Conservation (phyloP, 2,329 filamentous ascomycete genomes). For the Monascus ruber region DNA sequence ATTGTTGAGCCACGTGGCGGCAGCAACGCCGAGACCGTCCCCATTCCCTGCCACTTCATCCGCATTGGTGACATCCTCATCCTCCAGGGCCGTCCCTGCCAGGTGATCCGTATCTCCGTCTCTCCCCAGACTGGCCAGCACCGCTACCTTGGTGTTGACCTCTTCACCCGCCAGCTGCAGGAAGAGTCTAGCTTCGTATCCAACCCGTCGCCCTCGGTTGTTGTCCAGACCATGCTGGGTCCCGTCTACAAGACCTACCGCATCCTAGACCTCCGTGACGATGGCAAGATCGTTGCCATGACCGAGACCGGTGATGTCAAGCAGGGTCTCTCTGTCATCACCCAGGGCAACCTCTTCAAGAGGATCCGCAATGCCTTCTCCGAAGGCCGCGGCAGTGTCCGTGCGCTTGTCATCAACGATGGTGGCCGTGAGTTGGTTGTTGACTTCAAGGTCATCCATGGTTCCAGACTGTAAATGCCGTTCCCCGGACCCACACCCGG, state of each 20-base stretch:
- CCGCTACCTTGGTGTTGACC: slow-evolving; percentile 98
- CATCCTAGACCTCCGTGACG: slow-evolving; percentile 91
- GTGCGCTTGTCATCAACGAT: slow-evolving; percentile 92
- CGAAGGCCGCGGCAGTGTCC: slow-evolving; percentile 84
- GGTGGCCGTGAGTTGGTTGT: slow-evolving; percentile 87
- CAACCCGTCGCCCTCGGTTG: slow-evolving; percentile 89
- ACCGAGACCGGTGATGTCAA: slow-evolving; percentile 98
- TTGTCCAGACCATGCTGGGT: slow-evolving; percentile 98
- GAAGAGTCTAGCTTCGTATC: slow-evolving; percentile 98
- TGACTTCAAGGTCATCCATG: slow-evolving; percentile 97
- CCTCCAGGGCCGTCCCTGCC: slow-evolving; percentile 96
- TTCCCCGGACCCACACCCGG: not conserved
- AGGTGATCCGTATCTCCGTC: slow-evolving; percentile 99
- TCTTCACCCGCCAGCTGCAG: slow-evolving; percentile 99
- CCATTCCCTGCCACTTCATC: slow-evolving; percentile 99
- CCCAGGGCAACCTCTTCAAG: slow-evolving; percentile 80
- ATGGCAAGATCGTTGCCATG: slow-evolving; percentile 77
- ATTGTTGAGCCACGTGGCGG: slow-evolving; percentile 40
- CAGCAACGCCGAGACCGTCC: slow-evolving; percentile 67
- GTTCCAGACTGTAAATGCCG: slow-evolving; percentile 47
- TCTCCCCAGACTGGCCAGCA: slow-evolving; percentile 97
- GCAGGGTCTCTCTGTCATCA: slow-evolving; percentile 83
- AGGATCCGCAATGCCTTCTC: slow-evolving; percentile 77
- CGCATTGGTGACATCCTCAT: slow-evolving; percentile 97
- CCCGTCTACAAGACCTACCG: slow-evolving; percentile 99